phyloP scores from a whole-genome alignment of 257 asterid species.

The Agastache rugosa region DNA sequence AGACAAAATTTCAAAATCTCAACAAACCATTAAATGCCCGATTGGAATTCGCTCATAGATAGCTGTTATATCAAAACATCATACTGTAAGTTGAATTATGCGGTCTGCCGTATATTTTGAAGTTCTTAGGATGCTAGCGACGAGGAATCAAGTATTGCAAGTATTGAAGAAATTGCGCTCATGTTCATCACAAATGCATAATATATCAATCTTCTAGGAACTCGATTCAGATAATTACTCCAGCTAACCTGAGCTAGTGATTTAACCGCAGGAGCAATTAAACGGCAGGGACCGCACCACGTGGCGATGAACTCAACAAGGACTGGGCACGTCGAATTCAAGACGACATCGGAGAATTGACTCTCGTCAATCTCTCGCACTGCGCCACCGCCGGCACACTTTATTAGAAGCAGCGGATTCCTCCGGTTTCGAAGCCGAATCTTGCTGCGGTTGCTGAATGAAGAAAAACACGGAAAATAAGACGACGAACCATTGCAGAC shows the following conservation, averaged over 20 bases:
- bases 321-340: slow-evolving; percentile 79
- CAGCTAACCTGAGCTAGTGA: slow-evolving; percentile 69
- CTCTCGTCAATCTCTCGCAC: slow-evolving; percentile 59
- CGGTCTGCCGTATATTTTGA: background rate
- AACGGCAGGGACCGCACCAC: slow-evolving; percentile 97
- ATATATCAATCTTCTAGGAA: background rate
- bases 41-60: background rate
- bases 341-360: slow-evolving; percentile 67
- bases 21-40: too few species aligned
- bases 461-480: slow-evolving; percentile 18
- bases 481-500: slow-evolving; percentile 7
- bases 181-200: background rate
- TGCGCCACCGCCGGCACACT: slow-evolving; percentile 47
- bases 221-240: background rate
- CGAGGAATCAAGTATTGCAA: slow-evolving; percentile 1
- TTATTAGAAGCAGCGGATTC: slow-evolving; percentile 42
- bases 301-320: slow-evolving; percentile 89
- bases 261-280: slow-evolving; percentile 76
- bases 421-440: slow-evolving; percentile 36
- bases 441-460: slow-evolving; percentile 26
- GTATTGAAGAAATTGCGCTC: background rate
- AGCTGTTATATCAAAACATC: background rate
- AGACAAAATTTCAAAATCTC: too few species aligned
- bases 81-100: slow-evolving; percentile 3
- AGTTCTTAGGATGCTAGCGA: background rate